Evolutionary conservation across 306 rosid genomes (phyloP).

Genomic region (Dryas octopetala): DNA sequence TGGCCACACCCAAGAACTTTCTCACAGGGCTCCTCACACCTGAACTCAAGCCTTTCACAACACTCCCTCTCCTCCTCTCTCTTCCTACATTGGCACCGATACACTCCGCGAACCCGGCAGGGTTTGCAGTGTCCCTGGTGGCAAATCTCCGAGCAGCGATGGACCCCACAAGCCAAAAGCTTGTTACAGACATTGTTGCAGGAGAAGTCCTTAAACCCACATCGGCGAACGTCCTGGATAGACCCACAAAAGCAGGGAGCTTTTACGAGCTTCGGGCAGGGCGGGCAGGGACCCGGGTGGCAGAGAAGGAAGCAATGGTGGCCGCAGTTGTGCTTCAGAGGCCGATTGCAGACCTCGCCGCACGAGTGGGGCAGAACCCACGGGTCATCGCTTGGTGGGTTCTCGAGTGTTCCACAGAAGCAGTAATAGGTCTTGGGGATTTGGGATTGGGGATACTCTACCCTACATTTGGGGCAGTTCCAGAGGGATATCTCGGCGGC

Average conservation of each 20-base stretch:
- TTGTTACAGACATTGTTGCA: constrained; percentile 59
- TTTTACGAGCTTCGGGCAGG: constrained; percentile 80
- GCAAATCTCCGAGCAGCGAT: constrained; percentile 59
- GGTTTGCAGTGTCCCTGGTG: constrained; percentile 72
- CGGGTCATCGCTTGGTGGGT: constrained; percentile 85
- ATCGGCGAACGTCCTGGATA: constrained; percentile 59
- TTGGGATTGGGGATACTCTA: constrained; percentile 53
- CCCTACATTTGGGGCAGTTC: constrained; percentile 94
- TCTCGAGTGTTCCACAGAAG: constrained; percentile 76
- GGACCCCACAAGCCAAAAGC: constrained; percentile 60
- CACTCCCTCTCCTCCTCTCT: constrained; percentile 72
- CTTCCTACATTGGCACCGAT: constrained; percentile 68
- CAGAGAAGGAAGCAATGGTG: constrained; percentile 77
- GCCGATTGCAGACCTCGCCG: constrained; percentile 76
- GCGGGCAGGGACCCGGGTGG: constrained; percentile 95
- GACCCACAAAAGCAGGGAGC: constrained; percentile 74
- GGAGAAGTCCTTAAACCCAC: constrained; percentile 75
- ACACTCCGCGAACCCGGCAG: constrained; percentile 48
- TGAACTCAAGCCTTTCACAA: constrained; percentile 52
- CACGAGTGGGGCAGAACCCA: constrained; percentile 95
- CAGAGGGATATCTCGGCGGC: constrained; percentile 61
- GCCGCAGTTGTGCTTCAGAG: constrained; percentile 72
- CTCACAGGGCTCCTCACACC: constrained; percentile 59
- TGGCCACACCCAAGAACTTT: constrained; percentile 69
- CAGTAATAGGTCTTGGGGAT: constrained; percentile 73